Conservation (phyloP, 2,329 filamentous ascomycete species). For the Penicillium janthinellum region DNA sequence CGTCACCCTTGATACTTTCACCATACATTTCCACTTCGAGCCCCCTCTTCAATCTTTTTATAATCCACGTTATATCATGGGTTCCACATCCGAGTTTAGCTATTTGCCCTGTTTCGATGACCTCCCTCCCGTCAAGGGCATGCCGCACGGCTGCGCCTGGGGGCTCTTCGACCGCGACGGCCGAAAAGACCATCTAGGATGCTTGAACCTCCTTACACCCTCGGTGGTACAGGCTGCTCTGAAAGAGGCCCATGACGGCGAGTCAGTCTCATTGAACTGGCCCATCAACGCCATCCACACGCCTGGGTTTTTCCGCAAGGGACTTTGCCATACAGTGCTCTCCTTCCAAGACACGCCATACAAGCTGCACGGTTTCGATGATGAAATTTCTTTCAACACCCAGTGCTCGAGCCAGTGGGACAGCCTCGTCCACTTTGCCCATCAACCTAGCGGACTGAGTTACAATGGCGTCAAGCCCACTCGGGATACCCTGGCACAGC, state of each 20-base stretch:
- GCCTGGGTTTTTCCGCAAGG: conserved; percentile 38
- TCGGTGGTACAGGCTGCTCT: conserved; percentile 47
- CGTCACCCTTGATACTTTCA: too few species aligned
- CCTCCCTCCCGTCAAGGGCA: background rate
- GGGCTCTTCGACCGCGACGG: conserved; percentile 56
- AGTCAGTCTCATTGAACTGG: conserved; percentile 58
- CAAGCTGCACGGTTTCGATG: conserved; percentile 42
- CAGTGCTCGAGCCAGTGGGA: conserved; percentile 62
- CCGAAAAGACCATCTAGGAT: conserved; percentile 54
- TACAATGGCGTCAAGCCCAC: conserved; percentile 50
- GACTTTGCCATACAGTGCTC: conserved; percentile 38
- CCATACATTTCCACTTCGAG: too few species aligned
- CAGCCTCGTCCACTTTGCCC: conserved; percentile 53
- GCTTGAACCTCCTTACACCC: conserved; percentile 56
- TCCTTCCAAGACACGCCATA: conserved; percentile 24
- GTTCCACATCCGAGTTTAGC: background rate
- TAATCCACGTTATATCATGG: background rate
- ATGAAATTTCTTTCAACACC: conserved; percentile 59
- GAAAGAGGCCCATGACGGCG: conserved; percentile 50
- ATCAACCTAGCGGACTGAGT: conserved; percentile 46
- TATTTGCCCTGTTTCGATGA: background rate
- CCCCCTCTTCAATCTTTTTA: background rate
- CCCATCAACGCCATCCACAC: conserved; percentile 12
- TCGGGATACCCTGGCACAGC: conserved; percentile 24
- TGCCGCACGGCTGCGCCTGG: conserved; percentile 49